Evolutionary conservation across 352 stramenopile species (phyloP), one percentile per base, ranked within the genome.

Genomic region (Globisporangium spiculum): DNA sequence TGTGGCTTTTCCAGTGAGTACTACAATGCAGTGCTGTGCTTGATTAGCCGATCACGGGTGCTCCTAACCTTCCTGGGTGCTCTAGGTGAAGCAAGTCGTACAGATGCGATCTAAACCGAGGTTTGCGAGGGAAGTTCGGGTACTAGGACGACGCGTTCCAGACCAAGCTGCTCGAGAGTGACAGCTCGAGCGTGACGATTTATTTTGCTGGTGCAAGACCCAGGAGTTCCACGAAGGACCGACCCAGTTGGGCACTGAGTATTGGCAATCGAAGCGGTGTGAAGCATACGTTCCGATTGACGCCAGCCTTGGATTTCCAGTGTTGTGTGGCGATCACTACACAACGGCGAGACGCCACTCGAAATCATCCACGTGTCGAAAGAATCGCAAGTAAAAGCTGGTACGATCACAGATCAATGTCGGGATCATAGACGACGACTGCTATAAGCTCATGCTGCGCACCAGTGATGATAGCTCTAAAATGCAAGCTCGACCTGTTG

Each of bases 391-490:
- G 74, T 56, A 4, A 66, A 68, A 0, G 81, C 91, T 54, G 81
- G 83, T 32, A 69, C 76, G 46, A 87, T 96, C 68, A 92, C 80
- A 16, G 90, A 83, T 78, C 80, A 92, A 84, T 60, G 88, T 81
- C 0, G 81, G 78, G 16, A 91, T 98, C 58, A 68, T 71, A 52
- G 73, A 80, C 60, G 92, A 97, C 74, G 87, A 96, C 65, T 83
- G 91, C 68, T 96, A 94, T 55, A 82, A 94, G 70, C 82, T 93
- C 58, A 92, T 96, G 78, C 74, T 96, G 89, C 88, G 94, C 41
- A 76, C 97, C 18, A 91, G 79, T 57, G 92, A 89, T 5, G 92
- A 91, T 3, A 66, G 66, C 89, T 88, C 26, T 91, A 75, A 77
- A 83, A 79, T 58, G 88, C 84, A 22, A 96, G 96, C 75, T 84